Conservation (phyloP, 176 grass and related monocot genomes). For the Lolium perenne region DNA sequence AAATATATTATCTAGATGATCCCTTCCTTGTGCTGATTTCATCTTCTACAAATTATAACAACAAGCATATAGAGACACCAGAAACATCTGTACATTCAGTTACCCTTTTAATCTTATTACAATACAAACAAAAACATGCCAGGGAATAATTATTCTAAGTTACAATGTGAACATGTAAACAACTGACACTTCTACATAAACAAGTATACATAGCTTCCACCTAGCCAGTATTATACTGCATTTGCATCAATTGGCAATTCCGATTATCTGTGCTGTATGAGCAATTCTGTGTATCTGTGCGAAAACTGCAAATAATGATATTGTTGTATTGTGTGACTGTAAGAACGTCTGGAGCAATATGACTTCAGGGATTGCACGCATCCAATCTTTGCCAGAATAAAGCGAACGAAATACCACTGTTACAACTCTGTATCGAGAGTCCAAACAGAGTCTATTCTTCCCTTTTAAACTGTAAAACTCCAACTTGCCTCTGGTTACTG, state of each 20-base stretch:
- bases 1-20: conserved; percentile 4
- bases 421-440: neutral
- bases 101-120: conserved; percentile 53
- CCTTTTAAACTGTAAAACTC: conserved; percentile 78
- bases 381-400: conserved; percentile 43
- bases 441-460: conserved; percentile 59
- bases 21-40: conserved; percentile 20
- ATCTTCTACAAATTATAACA: conserved; percentile 44
- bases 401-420: conserved; percentile 34
- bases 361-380: conserved; percentile 33
- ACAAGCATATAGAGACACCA: conserved; percentile 24
- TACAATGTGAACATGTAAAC: conserved; percentile 39
- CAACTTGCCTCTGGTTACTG: conserved; percentile 39
- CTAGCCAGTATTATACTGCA: conserved; percentile 37
- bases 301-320: conserved; percentile 41
- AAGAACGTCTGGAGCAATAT: conserved; percentile 31
- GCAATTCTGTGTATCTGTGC: conserved; percentile 45
- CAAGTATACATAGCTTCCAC: conserved; percentile 27
- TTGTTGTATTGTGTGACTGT: conserved; percentile 28
- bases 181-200: conserved; percentile 34
- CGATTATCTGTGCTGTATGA: conserved; percentile 36
- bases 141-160: conserved; percentile 33
- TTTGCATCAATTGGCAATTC: conserved; percentile 40
- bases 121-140: conserved; percentile 44
- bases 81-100: conserved; percentile 46